Evolutionary conservation across 805 yeast species (phyloP).

Genomic region (Ogataea pini): DNA sequence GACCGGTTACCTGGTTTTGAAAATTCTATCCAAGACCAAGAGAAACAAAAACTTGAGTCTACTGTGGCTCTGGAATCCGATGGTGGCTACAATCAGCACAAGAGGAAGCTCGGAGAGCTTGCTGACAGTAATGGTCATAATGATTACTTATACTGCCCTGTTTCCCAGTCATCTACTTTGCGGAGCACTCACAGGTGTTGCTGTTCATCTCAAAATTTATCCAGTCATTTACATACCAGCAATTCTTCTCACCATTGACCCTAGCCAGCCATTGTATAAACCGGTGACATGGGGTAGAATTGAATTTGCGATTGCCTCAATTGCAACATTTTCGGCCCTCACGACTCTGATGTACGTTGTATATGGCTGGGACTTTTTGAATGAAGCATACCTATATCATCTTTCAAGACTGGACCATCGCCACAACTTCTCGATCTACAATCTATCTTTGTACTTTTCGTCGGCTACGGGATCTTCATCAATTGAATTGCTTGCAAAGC

Average conservation of each 20-base stretch:
- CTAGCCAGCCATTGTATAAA: slow-evolving; percentile 33
- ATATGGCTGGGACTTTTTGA: slow-evolving; percentile 75
- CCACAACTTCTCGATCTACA: slow-evolving; percentile 91
- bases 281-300: slow-evolving; percentile 47
- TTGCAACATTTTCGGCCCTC: slow-evolving; percentile 45
- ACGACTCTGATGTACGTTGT: slow-evolving; percentile 61
- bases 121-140: slow-evolving; percentile 72
- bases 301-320: slow-evolving; percentile 41
- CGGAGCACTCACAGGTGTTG: slow-evolving; percentile 64
- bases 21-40: slow-evolving; percentile 34
- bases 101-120: slow-evolving; percentile 94
- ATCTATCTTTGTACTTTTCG: slow-evolving; percentile 65
- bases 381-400: slow-evolving; percentile 83
- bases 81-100: slow-evolving; percentile 91
- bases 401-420: slow-evolving; percentile 84
- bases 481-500: slow-evolving; percentile 9
- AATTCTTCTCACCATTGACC: slow-evolving; percentile 43
- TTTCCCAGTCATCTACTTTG: slow-evolving; percentile 34
- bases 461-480: slow-evolving; percentile 39
- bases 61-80: slow-evolving; percentile 89
- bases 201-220: slow-evolving; percentile 88
- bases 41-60: slow-evolving; percentile 20
- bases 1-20: slow-evolving; percentile 67
- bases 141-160: slow-evolving; percentile 50
- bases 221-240: slow-evolving; percentile 89